These are phyloP conservation scores for Cystobasidium pallidum DNA, from an alignment of 1,284 basidiomycete species.

Conservation along the genomic window DNA sequence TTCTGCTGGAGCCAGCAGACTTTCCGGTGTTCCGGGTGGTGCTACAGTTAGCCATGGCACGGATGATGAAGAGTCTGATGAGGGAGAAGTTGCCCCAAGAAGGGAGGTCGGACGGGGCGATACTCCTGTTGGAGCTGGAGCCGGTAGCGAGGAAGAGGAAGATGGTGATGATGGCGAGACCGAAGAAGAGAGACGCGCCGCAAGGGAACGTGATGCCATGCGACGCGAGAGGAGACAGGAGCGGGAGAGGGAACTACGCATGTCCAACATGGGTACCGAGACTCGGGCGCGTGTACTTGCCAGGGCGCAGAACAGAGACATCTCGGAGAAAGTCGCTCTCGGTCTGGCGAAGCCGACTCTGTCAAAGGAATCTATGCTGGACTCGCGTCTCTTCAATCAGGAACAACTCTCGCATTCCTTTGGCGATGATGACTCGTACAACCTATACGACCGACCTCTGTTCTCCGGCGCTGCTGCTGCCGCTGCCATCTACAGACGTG, in stretches of 20 bases:
- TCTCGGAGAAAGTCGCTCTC: conserved; percentile 97
- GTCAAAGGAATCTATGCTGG: conserved; percentile 94
- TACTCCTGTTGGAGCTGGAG: conserved; percentile 14
- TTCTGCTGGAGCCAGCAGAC: conserved; percentile 52
- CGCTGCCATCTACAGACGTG: conserved; percentile 94
- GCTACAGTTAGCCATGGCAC: conserved; percentile 50
- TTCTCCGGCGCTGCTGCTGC: conserved; percentile 96
- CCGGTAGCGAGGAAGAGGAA: conserved; percentile 57
- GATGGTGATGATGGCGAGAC: conserved; percentile 60
- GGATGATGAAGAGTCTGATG: conserved; percentile 60
- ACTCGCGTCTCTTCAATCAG: conserved; percentile 95
- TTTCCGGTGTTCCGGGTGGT: conserved; percentile 21
- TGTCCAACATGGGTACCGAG: conserved; percentile 99
- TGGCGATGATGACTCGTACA: conserved; percentile 90
- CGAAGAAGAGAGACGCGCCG: conserved; percentile 78
- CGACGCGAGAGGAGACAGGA: conserved; percentile 88
- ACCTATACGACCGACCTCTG: conserved; percentile 89
- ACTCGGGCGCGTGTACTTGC: conserved; percentile 93
- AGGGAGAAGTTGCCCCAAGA: conserved; percentile 72
- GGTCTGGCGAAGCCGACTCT: conserved; percentile 94
- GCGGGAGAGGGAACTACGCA: conserved; percentile 94
- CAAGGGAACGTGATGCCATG: conserved; percentile 84
- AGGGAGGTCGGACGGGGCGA: conserved; percentile 66
- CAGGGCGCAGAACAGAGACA: conserved; percentile 93
- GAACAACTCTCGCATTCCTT: conserved; percentile 80